Base-by-base conservation (phyloP, 805 yeast genomes). In the Candida dendrica region DNA sequence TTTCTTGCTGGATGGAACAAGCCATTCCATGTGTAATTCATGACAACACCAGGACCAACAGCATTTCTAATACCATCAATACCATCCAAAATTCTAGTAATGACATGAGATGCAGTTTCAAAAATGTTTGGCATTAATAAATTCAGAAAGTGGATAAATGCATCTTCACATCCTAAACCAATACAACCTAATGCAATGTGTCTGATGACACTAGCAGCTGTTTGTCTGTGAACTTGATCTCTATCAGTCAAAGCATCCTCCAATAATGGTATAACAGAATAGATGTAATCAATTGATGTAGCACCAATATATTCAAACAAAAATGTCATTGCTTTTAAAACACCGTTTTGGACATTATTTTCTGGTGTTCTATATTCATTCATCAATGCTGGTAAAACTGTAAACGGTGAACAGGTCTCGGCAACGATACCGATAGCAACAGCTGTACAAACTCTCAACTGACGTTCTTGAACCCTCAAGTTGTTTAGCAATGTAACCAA, bases 361-460 rank as follows among this genome's bases (percentile, higher is more conserved):
- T 90, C 97, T 0, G 96, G 96, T 3, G 86, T 83, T 42, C 95
- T 72, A 59, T 91, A 93, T 61, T 93, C 98, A 61, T 91, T 89
- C 95, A 93, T 85, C 39, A 93, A 66, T 0, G 96, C 95, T 0
- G 99, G 98, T 8, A 93, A 61, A 0, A 91, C 95, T 0, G 97
- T 87, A 62, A 85, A 93, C 0, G 98, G 96, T 1, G 87, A 77
- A 61, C 98, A 93, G 0, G 84, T 79, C 44, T 90, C 93, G 0
- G 98, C 98, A 8, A 93, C 95, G 51, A 93, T 89, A 31, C 95
- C 98, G 49, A 93, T 86, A 0, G 99, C 99, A 34, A 93, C 97
- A 6, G 98, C 96, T 0, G 98, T 88, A 60, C 96, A 91, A 8
- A 93, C 96, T 56, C 99, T 81, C 34, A 87, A 71, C 64, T 93